These are phyloP conservation scores for Cruciata laevipes DNA, from an alignment of 257 asterid species.

Conservation along the genomic window DNA sequence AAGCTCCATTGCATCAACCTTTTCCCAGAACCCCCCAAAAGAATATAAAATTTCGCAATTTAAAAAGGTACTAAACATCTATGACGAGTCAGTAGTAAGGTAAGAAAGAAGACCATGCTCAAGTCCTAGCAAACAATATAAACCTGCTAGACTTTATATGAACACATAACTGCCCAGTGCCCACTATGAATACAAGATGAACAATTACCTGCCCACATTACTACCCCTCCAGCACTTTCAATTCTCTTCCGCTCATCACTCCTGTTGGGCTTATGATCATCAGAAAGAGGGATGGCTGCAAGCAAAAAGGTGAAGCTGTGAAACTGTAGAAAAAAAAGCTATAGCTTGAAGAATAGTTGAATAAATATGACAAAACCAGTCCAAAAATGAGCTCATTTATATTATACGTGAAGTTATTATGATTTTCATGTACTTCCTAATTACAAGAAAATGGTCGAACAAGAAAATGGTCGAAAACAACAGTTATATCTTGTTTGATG, in stretches of 20 bases:
- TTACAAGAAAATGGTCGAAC: neutral
- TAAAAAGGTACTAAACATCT: neutral
- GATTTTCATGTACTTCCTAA: neutral
- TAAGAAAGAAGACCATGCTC: neutral
- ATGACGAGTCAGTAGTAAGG: neutral
- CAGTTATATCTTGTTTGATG: neutral
- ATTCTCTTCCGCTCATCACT: conserved; percentile 96
- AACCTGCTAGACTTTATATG: neutral
- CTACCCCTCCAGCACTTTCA: conserved; percentile 97
- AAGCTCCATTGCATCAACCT: neutral
- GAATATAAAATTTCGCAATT: neutral
- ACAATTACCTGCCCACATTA: conserved; percentile 97
- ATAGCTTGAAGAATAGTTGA: neutral
- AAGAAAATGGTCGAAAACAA: neutral
- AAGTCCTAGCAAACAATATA: neutral
- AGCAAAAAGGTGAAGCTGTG: conserved; percentile 20
- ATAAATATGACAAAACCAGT: neutral
- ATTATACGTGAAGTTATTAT: neutral
- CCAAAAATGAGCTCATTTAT: neutral
- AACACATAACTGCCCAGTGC: conserved; percentile 91
- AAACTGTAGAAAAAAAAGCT: conserved; percentile 1
- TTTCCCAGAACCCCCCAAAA: neutral
- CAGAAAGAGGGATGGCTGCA: conserved; percentile 91
- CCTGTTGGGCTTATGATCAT: conserved; percentile 96
- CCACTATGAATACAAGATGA: conserved; percentile 30